A percentile compares a stretch with the other conserved stretches of the same genome.
Evolutionary conservation across 2,329 filamentous ascomycete species (phyloP).

Genomic region (Stylonectria norvegica): DNA sequence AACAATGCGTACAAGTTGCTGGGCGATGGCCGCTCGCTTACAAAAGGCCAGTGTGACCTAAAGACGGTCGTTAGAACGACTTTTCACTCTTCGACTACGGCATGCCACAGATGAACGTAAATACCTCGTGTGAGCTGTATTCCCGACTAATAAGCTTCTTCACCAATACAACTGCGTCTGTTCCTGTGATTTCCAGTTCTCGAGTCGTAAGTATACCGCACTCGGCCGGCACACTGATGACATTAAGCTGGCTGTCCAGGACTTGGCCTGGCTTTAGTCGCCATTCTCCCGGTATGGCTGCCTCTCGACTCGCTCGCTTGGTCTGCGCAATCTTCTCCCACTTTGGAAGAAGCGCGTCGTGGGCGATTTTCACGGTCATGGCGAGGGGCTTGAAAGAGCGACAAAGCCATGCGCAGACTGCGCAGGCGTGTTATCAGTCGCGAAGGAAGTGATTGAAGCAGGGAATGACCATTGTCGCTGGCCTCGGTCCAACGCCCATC

Average conservation of each 20-base stretch:
- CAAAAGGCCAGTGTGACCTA: not conserved
- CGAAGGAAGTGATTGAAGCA: too few species aligned
- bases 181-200: not conserved
- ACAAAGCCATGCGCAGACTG: not conserved
- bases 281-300: not conserved
- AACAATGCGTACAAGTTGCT: not conserved
- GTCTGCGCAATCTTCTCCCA: not conserved
- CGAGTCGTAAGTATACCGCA: not conserved
- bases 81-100: not conserved
- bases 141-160: not conserved
- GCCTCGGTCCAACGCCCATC: not conserved
- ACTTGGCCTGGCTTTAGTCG: not conserved
- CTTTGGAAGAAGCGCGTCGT: not conserved
- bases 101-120: not conserved
- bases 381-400: not conserved
- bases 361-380: not conserved
- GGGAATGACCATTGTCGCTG: not conserved
- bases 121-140: not conserved
- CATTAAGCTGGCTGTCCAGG: not conserved
- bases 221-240: not conserved
- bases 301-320: not conserved
- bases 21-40: not conserved
- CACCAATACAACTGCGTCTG: not conserved
- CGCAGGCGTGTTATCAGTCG: not conserved
- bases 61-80: not conserved